Evolutionary conservation across 768 basidiomycete genomes (phyloP), one percentile per base, ranked within the genome.

Genomic region (Lactifluus hygrophoroides): DNA sequence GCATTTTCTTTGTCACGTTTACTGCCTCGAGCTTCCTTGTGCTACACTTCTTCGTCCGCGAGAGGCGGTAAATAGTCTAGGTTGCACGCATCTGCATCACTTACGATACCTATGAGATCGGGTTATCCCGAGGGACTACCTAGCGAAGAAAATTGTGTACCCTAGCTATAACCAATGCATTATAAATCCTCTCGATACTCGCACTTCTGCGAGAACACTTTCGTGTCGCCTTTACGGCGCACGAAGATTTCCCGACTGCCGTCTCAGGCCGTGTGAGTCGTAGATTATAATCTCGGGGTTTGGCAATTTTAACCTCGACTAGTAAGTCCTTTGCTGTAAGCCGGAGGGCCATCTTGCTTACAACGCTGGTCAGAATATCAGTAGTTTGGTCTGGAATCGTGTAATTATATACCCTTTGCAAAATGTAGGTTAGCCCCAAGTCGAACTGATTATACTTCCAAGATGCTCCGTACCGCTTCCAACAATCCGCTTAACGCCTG

Each of bases 41-140:
- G 47, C 75, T 97, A 27, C 90, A 95, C 67, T 85, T 85, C 71
- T 94, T 85, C 68, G 94, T 97, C 51, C 90, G 88, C 72, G 94
- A 97, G 77, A 77, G 73, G 69, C 72, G 81, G 64, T 82, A 65
- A 65, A 16, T 16, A 28, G 35, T 32, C 28, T 16, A n/a, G 27
- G 46, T 46, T 37, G 42, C 46, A 34, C 46, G 19, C 34, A 43
- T 30, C 40, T 3, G 19, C 19, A 34, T 35, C 30, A 35, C 13
- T 28, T 34, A 44, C 23, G 25, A 60, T 60, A 51, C 49, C 58
- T 54, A 44, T 40, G 23, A 44, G 51, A 55, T 45, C 49, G 58
- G n/a, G 45, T 34, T 43, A 47, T 48, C 28, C 47, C 47, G n/a
- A 49, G 44, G 35, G 34, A 38, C 48, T 28, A 27, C 43, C 35